Percentiles rank a stretch among this genome's conserved stretches.
These are phyloP conservation scores for Exophiala sp. DNA, from an alignment of 2,329 filamentous ascomycete species.

Conservation along the genomic window DNA sequence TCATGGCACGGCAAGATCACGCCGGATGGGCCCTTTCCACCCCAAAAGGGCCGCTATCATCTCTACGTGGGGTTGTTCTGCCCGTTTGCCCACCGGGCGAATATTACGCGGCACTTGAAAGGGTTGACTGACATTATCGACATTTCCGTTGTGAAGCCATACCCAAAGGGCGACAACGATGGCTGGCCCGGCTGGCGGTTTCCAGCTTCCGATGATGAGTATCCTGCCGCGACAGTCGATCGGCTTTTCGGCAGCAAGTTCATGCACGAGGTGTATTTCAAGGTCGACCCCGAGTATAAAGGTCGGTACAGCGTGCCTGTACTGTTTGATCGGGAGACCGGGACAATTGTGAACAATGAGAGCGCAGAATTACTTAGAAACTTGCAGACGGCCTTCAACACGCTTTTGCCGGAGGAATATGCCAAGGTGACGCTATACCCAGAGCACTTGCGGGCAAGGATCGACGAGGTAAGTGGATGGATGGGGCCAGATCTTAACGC, in stretches of 20 bases:
- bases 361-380: conserved; percentile 57
- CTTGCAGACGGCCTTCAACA: conserved; percentile 56
- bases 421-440: conserved; percentile 54
- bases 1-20: conserved; percentile 52
- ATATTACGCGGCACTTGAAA: conserved; percentile 57
- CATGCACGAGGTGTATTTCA: conserved; percentile 62
- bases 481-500: conserved; percentile 56
- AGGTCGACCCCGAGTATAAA: conserved; percentile 57
- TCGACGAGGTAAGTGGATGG: conserved; percentile 54
- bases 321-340: conserved; percentile 59
- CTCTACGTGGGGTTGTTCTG: conserved; percentile 61
- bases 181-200: conserved; percentile 65
- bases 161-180: conserved; percentile 62
- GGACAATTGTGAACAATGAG: conserved; percentile 60
- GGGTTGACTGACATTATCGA: conserved; percentile 52
- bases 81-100: conserved; percentile 61
- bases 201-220: conserved; percentile 50
- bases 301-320: conserved; percentile 60
- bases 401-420: conserved; percentile 42
- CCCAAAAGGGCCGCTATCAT: conserved; percentile 53
- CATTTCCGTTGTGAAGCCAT: conserved; percentile 60
- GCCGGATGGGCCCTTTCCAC: conserved; percentile 45
- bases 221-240: conserved; percentile 59
- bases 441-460: conserved; percentile 42
- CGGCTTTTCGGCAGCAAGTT: conserved; percentile 57